Base-by-base conservation (phyloP, 495 filamentous ascomycete genomes). In the Daldinia caldariorum region DNA sequence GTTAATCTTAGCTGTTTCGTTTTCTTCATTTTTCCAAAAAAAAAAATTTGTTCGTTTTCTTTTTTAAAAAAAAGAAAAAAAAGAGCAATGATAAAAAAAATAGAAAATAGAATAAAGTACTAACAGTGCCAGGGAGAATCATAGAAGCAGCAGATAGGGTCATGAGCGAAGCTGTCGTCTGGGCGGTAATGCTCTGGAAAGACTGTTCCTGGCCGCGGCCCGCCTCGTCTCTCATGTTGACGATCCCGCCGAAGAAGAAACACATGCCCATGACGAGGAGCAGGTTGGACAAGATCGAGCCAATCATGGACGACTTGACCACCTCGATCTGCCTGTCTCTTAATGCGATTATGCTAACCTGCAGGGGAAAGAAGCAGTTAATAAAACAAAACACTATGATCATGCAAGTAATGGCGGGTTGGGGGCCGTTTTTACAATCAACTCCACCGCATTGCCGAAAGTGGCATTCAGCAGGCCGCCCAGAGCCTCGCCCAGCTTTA, bases 301-400 rank as follows among this genome's bases (percentile, higher is more conserved):
- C 95, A 18, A 99, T 89, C 95, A 99, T 99, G 74, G 93, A 97
- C 39, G 95, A 90, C 80, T 99, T 96, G 4, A 98, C 95, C 58
- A 99, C 94, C 67, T 96, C 89, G 74, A 97, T 94, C 80, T 99
- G 89, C 38, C 89, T 88, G 66, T 94, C 87, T 64, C 85, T 88
- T 58, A 99, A 83, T 6, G 95, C 95, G 60, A 99, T 90, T 66
- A 99, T 92, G 80, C 93, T 97, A 78, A 98, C 93, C 93, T 97
- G 76, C 61, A 59, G 4, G 66, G 66, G 26, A 3, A 26, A 26
- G 3, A 31, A 32, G 26, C 56, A 43, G 47, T 70, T 77, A 66
- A 70, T 63, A 22, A 66, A 60, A 20, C 1, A 26, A 26, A 3
- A 26, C 26, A 1, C 26, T 26, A 35, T 12, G 53, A n/a, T 58